Percentiles rank a stretch among this genome's conserved stretches.
Conservation (phyloP, 345 rosid species). For the Eucalyptus polybractea region DNA sequence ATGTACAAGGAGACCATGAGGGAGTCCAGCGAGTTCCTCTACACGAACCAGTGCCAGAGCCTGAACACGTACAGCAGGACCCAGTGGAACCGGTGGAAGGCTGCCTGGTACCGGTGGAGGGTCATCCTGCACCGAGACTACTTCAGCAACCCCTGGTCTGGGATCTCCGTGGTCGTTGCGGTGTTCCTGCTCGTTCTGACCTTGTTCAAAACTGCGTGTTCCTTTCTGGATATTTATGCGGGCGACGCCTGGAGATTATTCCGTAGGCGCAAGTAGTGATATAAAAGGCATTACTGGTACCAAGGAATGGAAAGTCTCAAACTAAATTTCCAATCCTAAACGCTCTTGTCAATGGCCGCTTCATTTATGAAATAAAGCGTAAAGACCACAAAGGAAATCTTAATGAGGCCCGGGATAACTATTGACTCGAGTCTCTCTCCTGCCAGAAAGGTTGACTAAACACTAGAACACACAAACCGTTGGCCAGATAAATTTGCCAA, state of each 20-base stretch:
- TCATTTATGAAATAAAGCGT: background rate
- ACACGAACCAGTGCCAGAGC: background rate
- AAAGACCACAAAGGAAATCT: background rate
- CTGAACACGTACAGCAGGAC: background rate
- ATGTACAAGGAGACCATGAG: background rate
- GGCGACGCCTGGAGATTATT: background rate
- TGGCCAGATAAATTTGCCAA: background rate
- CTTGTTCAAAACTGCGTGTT: background rate
- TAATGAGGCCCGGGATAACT: background rate
- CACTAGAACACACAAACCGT: background rate
- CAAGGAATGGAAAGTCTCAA: background rate
- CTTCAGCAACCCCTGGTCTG: background rate
- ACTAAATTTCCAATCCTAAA: background rate
- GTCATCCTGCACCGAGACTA: background rate
- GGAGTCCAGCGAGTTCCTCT: background rate
- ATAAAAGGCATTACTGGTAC: background rate
- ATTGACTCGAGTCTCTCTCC: background rate
- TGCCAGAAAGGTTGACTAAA: background rate
- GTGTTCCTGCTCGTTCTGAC: background rate
- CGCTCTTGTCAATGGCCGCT: background rate
- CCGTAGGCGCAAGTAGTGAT: background rate
- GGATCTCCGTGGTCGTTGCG: background rate
- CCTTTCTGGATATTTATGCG: background rate
- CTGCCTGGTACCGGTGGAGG: background rate
- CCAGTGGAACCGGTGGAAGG: background rate